Evolutionary conservation across 805 yeast genomes (phyloP).

Genomic region (Pichia kluyveri): DNA sequence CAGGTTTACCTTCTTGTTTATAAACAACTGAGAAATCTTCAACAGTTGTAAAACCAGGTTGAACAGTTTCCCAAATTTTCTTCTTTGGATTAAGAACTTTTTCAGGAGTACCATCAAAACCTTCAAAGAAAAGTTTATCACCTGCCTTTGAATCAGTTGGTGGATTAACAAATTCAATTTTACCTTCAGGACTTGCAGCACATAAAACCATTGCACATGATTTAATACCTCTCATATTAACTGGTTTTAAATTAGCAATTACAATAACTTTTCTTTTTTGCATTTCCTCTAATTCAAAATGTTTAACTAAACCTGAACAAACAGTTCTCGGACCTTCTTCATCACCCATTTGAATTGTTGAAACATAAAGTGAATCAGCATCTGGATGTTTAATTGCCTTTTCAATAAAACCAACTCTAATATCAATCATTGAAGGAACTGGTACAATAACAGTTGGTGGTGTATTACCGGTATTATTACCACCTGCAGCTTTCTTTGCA

Average conservation of each 20-base stretch:
- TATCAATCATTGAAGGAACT: constrained; percentile 77
- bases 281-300: constrained; percentile 87
- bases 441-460: constrained; percentile 54
- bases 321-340: constrained; percentile 96
- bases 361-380: constrained; percentile 93
- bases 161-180: constrained; percentile 90
- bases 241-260: constrained; percentile 96
- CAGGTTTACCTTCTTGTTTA: constrained; percentile 69
- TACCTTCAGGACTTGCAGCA: constrained; percentile 58
- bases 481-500: constrained; percentile 50
- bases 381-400: constrained; percentile 96
- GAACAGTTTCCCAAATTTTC: constrained; percentile 94
- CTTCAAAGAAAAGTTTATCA: constrained; percentile 93
- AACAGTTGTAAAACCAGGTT: constrained; percentile 81
- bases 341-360: constrained; percentile 95
- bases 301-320: constrained; percentile 91
- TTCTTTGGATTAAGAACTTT: constrained; percentile 93
- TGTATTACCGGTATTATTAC: constrained; percentile 43
- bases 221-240: constrained; percentile 94
- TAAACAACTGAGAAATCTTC: constrained; percentile 70
- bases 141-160: constrained; percentile 92
- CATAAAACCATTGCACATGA: constrained; percentile 96
- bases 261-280: constrained; percentile 87
- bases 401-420: constrained; percentile 93
- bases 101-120: constrained; percentile 82